A percentile compares a stretch with the other conserved stretches of the same genome.
Evolutionary conservation across 1,284 basidiomycete species (phyloP).

Genomic region (Malassezia psittaci): DNA sequence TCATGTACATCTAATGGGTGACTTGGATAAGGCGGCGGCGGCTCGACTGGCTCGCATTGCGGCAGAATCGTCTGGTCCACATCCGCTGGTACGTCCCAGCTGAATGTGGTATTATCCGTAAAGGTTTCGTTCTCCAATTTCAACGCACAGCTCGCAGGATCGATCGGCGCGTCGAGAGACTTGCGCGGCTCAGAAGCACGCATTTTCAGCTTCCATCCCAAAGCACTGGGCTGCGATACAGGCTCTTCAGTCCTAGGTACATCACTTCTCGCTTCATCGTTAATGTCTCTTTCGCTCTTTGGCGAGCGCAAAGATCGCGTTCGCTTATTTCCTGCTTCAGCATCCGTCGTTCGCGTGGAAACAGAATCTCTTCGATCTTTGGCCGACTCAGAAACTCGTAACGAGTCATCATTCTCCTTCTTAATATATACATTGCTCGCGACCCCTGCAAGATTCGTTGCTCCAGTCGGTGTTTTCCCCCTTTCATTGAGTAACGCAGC

Average conservation of each 20-base stretch:
- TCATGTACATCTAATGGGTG: conserved; percentile 38
- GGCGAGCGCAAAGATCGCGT: too few relatives aligned
- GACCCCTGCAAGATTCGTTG: background rate
- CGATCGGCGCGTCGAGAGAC: background rate
- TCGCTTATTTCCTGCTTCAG: too few relatives aligned
- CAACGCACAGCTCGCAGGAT: background rate
- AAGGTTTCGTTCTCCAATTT: conserved; percentile 8
- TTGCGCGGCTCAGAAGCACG: background rate
- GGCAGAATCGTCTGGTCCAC: conserved; percentile 21
- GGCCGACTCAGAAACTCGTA: too few relatives aligned
- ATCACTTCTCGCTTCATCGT: background rate
- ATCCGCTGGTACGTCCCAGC: conserved; percentile 10
- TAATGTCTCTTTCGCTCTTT: background rate
- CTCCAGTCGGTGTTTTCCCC: background rate
- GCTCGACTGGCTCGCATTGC: conserved; percentile 19
- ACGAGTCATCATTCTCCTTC: too few relatives aligned
- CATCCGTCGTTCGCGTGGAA: too few relatives aligned
- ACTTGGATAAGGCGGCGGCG: conserved; percentile 30
- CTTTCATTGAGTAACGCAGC: conserved; percentile 4
- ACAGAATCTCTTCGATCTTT: too few relatives aligned
- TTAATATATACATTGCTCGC: too few relatives aligned
- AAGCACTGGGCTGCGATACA: background rate
- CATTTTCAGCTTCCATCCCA: conserved; percentile 9
- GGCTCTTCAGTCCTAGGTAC: background rate
- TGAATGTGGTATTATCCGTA: conserved; percentile 13